A percentile compares a stretch with the other conserved stretches of the same genome.
Evolutionary conservation across 495 filamentous ascomycete genomes (phyloP).

Genomic region (Lentithecium fluviatile): DNA sequence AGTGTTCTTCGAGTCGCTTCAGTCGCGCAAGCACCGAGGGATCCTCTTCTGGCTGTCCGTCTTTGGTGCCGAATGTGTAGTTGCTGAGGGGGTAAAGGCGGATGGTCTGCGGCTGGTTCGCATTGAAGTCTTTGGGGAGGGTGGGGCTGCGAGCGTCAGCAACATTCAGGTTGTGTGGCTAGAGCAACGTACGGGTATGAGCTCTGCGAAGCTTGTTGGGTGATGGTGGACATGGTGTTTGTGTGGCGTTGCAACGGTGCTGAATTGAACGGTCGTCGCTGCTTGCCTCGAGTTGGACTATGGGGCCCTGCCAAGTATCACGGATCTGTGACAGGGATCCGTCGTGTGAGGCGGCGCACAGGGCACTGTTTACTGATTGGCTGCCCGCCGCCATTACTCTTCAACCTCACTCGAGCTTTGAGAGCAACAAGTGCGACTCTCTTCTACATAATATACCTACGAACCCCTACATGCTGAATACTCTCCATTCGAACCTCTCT

Average conservation of each 20-base stretch:
- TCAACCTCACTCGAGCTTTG: no score
- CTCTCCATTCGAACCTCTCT: no score
- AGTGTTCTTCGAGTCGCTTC: constrained; percentile 91
- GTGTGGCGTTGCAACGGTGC: not conserved
- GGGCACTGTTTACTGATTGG: no score
- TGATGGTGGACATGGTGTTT: constrained; percentile 42
- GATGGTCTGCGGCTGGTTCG: constrained; percentile 85
- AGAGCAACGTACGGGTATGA: constrained; percentile 35
- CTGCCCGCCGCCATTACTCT: no score
- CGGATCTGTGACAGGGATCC: no score
- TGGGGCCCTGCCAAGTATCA: no score
- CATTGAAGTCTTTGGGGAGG: constrained; percentile 78
- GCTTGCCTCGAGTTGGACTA: no score
- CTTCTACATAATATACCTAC: no score
- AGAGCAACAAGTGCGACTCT: no score
- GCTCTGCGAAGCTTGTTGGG: constrained; percentile 38
- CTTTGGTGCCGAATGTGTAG: constrained; percentile 98
- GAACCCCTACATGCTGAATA: no score
- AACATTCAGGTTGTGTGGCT: not conserved
- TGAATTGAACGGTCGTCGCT: no score
- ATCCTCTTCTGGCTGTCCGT: constrained; percentile 96
- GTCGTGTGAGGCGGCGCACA: no score
- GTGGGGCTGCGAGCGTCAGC: constrained; percentile 56
- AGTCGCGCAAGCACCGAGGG: constrained; percentile 90
- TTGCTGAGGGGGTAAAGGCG: constrained; percentile 94